A percentile compares a stretch with the other conserved stretches of the same genome.
Evolutionary conservation across 805 yeast species (phyloP).

Genomic region (Candida peoriensis): DNA sequence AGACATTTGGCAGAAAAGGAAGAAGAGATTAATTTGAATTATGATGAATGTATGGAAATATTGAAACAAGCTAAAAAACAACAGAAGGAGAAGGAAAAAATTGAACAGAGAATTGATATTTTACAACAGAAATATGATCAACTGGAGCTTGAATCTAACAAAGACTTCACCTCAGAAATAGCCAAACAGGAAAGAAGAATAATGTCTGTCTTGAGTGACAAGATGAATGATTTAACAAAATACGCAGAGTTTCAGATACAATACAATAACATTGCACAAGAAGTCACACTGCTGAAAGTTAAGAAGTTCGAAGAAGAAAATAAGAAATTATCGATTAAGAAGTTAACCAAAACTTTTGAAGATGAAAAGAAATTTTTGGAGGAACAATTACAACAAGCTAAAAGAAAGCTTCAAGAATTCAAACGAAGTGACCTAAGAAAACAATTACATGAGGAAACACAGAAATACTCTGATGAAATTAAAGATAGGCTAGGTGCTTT

Average conservation of each 20-base stretch:
- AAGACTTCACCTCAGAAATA: slow-evolving; percentile 37
- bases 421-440: slow-evolving; percentile 22
- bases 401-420: slow-evolving; percentile 21
- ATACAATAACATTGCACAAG: slow-evolving; percentile 23
- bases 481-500: slow-evolving; percentile 33
- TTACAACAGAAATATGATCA: slow-evolving; percentile 28
- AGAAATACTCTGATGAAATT: slow-evolving; percentile 34
- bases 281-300: slow-evolving; percentile 24
- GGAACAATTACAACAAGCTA: slow-evolving; percentile 24
- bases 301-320: slow-evolving; percentile 35
- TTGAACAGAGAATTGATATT: slow-evolving; percentile 23
- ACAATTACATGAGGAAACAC: slow-evolving; percentile 25
- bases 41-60: slow-evolving; percentile 3
- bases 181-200: slow-evolving; percentile 29
- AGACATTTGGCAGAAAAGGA: not conserved
- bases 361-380: slow-evolving; percentile 25
- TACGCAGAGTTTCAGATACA: slow-evolving; percentile 19
- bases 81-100: slow-evolving; percentile 16
- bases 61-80: slow-evolving; percentile 7
- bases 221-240: slow-evolving; percentile 19
- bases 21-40: not conserved
- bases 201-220: slow-evolving; percentile 14
- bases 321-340: slow-evolving; percentile 27
- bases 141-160: slow-evolving; percentile 33
- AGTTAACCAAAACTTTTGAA: slow-evolving; percentile 26